Conservation (phyloP, 164 flowering plant species). For the Stephania japonica region DNA sequence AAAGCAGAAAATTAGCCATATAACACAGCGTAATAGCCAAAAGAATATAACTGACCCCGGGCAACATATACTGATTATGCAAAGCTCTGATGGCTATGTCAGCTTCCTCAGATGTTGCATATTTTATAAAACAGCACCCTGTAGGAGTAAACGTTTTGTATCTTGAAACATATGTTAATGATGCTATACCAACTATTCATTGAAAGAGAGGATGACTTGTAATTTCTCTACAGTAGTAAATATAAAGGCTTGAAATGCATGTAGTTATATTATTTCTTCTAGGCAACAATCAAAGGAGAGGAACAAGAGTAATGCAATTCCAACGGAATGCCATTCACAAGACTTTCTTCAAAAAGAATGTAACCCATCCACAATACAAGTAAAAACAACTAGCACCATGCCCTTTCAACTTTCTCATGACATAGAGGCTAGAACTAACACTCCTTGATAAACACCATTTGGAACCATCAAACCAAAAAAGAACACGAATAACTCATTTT, state of each 20-base stretch:
- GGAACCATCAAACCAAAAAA: background rate
- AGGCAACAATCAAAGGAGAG: background rate
- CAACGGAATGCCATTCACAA: background rate
- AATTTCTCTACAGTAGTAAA: background rate
- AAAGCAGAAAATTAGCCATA: background rate
- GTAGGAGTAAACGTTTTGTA: constrained; percentile 37
- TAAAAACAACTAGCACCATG: background rate
- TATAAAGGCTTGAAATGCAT: background rate
- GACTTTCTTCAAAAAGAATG: background rate
- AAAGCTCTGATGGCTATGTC: constrained; percentile 86
- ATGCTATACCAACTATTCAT: constrained; percentile 10
- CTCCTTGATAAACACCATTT: background rate
- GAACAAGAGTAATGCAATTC: background rate
- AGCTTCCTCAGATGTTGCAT: constrained; percentile 87
- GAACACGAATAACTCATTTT: background rate
- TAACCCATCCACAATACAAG: background rate
- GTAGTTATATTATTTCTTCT: background rate
- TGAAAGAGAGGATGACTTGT: background rate
- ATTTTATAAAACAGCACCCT: constrained; percentile 98
- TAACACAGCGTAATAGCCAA: background rate
- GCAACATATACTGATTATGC: constrained; percentile 84
- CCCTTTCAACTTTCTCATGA: background rate
- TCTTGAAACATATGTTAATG: constrained; percentile 18
- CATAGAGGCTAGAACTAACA: background rate
- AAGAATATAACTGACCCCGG: constrained; percentile 64